These are phyloP conservation scores for Schizophyllum amplum DNA, from an alignment of 1,284 basidiomycete species.

Conservation along the genomic window DNA sequence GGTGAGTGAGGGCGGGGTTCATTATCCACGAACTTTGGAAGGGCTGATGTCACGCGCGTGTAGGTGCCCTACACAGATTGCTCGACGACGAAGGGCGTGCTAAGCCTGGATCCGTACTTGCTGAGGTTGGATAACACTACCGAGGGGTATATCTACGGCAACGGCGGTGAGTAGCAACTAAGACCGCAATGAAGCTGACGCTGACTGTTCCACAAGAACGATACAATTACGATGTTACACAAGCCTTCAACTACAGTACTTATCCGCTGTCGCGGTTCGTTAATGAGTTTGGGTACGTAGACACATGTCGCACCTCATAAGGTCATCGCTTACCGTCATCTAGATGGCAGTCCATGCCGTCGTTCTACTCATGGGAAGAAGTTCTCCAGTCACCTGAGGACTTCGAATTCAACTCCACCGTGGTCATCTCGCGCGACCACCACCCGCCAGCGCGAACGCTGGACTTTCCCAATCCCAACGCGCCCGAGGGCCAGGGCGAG, in stretches of 20 bases:
- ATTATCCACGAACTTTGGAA: no score
- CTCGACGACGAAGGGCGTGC: conserved; percentile 50
- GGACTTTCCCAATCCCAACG: conserved; percentile 51
- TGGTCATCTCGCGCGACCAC: conserved; percentile 51
- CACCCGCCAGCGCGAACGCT: conserved; percentile 50
- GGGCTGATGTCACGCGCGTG: no score
- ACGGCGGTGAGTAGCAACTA: conserved; percentile 28
- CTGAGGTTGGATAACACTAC: conserved; percentile 45
- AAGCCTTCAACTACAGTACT: conserved; percentile 48
- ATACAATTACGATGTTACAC: conserved; percentile 49
- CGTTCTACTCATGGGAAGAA: conserved; percentile 56
- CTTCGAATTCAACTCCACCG: conserved; percentile 53
- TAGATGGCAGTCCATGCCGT: conserved; percentile 60
- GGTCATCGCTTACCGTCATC: neutral
- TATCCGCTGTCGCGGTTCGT: conserved; percentile 52
- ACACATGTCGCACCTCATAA: neutral
- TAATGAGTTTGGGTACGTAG: conserved; percentile 51
- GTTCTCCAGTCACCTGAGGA: conserved; percentile 41
- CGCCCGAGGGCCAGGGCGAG: conserved; percentile 43
- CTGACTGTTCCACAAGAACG: conserved; percentile 27
- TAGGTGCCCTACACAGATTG: conserved; percentile 57
- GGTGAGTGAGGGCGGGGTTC: no score
- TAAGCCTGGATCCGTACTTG: conserved; percentile 49
- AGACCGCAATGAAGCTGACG: neutral
- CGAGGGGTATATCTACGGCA: conserved; percentile 47